Evolutionary conservation across 2,329 filamentous ascomycete genomes (phyloP), one percentile per base, ranked within the genome.

Genomic region (Colletotrichum agaves): DNA sequence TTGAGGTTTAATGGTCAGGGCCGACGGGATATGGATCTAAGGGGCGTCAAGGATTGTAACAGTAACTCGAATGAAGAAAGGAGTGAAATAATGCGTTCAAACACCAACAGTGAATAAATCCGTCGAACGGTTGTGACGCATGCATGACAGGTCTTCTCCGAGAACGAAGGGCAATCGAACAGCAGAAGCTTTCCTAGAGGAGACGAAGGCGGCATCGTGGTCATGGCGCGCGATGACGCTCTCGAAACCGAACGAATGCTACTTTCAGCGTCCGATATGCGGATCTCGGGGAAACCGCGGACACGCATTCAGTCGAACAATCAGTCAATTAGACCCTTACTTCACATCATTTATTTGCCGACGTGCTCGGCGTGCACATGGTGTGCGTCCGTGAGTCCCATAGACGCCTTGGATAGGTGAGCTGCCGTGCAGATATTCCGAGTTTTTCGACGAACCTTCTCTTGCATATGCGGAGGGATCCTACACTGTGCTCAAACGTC

Each of bases 381-480:
- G 21, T 35, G 61, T 35, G 21, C 15, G 59, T 57, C 50, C 12
- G 61, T 59, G 59, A 50, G 59, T 55, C 17, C 39, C 58, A 62
- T n/a, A 43, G 23, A 58, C 59, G 63, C 37, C 52, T 15, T 8
- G 12, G 12, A 43, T 12, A 15, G 35, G 21, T 49, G 47, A 57
- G 19, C 61, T 67, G 44, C 59, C 37, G 43, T 21, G 31, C 39
- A 50, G 52, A 23, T 57, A 46, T 37, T 63, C 58, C 47, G 52
- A 44, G 50, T 46, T 63, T 46, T 59, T 53, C 21, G 44, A 58
- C n/a, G 19, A 67, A 67, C 31, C 60, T 57, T 67, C 63, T 63
- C 47, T 23, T n/a, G 21, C 39, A 19, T 19, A 15, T 5, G 31
- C 27, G 15, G n/a, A 44, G 37, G 59, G 37, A 53, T 33, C 63